Conservation (phyloP, 2,329 filamentous ascomycete genomes). For the Cercospora sesami region DNA sequence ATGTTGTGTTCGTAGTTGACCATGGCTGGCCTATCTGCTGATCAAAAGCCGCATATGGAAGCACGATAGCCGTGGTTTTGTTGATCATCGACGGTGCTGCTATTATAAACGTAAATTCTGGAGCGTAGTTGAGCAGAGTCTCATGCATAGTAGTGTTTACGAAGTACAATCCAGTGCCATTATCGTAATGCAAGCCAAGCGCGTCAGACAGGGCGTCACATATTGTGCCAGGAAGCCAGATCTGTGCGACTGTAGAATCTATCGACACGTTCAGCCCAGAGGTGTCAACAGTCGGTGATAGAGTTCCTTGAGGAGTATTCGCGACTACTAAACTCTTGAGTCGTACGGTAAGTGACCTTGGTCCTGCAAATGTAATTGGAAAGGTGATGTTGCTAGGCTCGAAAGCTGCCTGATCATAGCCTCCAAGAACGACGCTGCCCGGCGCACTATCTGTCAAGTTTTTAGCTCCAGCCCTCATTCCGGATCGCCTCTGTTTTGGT, state of each 20-base stretch:
- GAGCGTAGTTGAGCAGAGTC: constrained; percentile 36
- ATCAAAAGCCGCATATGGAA: constrained; percentile 39
- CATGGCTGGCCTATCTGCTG: constrained; percentile 28
- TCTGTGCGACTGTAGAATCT: constrained; percentile 44
- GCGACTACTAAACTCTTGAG: constrained; percentile 3
- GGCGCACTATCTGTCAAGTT: not conserved
- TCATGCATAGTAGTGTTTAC: constrained; percentile 42
- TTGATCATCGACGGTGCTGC: constrained; percentile 8
- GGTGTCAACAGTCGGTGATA: not conserved
- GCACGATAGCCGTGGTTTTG: constrained; percentile 26
- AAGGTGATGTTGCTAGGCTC: constrained; percentile 29
- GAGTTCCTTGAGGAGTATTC: constrained; percentile 5
- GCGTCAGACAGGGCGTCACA: constrained; percentile 43
- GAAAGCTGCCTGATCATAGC: constrained; percentile 45
- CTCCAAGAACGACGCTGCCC: constrained; percentile 39
- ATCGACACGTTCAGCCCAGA: constrained; percentile 24
- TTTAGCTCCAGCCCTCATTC: no score
- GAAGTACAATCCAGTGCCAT: constrained; percentile 41
- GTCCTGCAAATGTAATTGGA: constrained; percentile 28
- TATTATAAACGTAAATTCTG: constrained; percentile 41
- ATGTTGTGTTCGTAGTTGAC: constrained; percentile 16
- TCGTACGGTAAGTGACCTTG: not conserved
- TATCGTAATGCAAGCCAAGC: constrained; percentile 44
- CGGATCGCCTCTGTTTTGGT: no score
- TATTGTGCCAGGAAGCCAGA: constrained; percentile 43